Base-by-base conservation (phyloP, 306 rosid species). In the Vachellia pachyceras region DNA sequence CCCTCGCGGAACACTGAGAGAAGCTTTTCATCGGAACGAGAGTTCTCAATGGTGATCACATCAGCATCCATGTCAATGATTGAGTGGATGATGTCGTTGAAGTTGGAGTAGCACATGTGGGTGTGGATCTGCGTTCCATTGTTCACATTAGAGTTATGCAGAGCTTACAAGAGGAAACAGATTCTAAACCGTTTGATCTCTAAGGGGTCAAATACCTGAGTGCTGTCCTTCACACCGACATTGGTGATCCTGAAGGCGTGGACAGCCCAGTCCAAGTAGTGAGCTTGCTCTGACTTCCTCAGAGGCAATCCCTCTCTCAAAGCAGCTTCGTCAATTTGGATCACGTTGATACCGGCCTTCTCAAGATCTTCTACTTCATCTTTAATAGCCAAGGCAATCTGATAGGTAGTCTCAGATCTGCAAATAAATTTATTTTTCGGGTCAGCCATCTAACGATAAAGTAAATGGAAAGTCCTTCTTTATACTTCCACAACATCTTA, bases 21-120 rank as follows among this genome's bases (percentile, higher is more conserved):
- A 22, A 93, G 97, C 90, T 93, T 93, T 77, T 93, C 97, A 66
- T 93, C 97, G 0, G 97, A 93, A n/a, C 97, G 94, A 25, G 97
- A 93, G 81, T 93, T 93, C 91, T 93, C 97, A 39, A 93, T 93
- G 80, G 97, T 93, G 87, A 93, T 93, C 84, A 93, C 97, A 81
- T 93, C 97, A 35, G 97, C 97, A 70, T 93, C 97, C 97, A 93
- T 93, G 78, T 93, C 89, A 35, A 93, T 93, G 85, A 93, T 93
- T 0, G 97, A 93, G 89, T 93, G 97, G 88, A 93, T 93, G 77
- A 93, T 93, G 86, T 93, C 97, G 57, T 93, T 93, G 86, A 93
- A 93, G 94, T 93, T 86, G 67, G 97, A 93, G 72, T 93, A 93
- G 88, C 97, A 93, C 97, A 93, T 93, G 88, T 93, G 97, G 60